phyloP scores from a whole-genome alignment of 192 early-diverging fungal species.

The Gryganskiella cystojenkinii region DNA sequence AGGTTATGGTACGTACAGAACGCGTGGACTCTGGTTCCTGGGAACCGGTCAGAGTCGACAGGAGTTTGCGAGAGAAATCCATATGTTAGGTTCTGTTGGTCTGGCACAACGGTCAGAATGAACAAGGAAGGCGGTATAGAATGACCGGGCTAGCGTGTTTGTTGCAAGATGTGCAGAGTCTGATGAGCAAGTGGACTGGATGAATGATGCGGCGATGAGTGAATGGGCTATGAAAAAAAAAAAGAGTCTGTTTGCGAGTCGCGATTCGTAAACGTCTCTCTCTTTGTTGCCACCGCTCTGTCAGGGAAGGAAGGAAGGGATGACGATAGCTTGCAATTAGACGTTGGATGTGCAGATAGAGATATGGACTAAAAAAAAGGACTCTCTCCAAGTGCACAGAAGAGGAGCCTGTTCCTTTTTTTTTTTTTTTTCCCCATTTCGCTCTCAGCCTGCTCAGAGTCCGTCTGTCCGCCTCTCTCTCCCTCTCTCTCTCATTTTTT shows the following conservation, averaged over 20 bases:
- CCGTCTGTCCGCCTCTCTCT: conserved; percentile 1
- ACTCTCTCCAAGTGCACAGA: no score
- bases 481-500: background rate
- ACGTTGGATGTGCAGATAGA: no score
- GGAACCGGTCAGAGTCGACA: conserved; percentile 23
- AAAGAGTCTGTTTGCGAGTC: background rate
- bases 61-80: conserved; percentile 34
- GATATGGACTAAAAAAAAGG: no score
- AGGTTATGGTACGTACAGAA: conserved; percentile 5
- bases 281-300: background rate
- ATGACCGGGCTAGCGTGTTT: no score
- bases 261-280: background rate
- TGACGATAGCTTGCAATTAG: background rate
- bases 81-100: no score
- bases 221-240: background rate
- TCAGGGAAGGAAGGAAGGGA: background rate
- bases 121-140: no score
- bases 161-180: background rate
- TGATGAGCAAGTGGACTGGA: background rate
- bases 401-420: background rate
- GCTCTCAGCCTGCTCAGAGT: background rate
- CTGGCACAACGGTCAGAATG: no score
- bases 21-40: conserved; percentile 16
- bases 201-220: background rate
- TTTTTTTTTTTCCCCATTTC: background rate